phyloP scores from a whole-genome alignment of 192 early-diverging fungal species.

The Blastocladiella britannica region DNA sequence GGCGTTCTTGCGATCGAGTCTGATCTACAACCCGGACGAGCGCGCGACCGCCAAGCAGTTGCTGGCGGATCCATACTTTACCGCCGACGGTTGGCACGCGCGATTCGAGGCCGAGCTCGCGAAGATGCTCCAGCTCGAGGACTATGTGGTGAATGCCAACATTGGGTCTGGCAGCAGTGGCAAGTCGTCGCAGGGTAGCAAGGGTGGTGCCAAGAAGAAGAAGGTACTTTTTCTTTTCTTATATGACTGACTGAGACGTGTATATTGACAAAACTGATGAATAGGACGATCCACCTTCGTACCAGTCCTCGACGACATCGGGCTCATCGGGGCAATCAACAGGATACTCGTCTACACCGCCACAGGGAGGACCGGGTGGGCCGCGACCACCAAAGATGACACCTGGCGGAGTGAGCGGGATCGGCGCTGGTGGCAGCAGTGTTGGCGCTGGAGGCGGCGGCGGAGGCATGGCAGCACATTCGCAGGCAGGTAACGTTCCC shows the following conservation, averaged over 20 bases:
- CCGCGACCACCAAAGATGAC: neutral
- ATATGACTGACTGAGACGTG: neutral
- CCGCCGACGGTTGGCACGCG: slow-evolving; percentile 28
- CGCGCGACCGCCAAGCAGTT: slow-evolving; percentile 32
- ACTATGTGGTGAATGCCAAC: no score
- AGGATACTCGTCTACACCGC: neutral
- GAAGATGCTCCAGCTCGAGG: neutral
- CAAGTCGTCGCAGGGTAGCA: neutral
- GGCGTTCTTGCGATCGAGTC: slow-evolving; percentile 21
- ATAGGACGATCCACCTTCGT: neutral
- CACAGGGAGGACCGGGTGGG: no score
- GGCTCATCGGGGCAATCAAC: neutral
- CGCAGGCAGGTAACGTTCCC: neutral
- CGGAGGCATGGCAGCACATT: neutral
- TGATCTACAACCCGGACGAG: slow-evolving; percentile 41
- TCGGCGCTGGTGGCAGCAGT: neutral
- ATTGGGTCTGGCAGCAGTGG: neutral
- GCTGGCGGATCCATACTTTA: slow-evolving; percentile 36
- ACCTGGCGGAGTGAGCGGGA: neutral
- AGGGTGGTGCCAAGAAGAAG: neutral
- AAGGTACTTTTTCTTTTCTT: neutral
- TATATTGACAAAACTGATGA: neutral
- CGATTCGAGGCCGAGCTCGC: slow-evolving; percentile 26
- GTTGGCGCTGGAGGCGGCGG: neutral
- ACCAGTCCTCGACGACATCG: neutral